Conservation (phyloP, 176 grass and related monocot genomes). For the Rhynchospora tenuis region DNA sequence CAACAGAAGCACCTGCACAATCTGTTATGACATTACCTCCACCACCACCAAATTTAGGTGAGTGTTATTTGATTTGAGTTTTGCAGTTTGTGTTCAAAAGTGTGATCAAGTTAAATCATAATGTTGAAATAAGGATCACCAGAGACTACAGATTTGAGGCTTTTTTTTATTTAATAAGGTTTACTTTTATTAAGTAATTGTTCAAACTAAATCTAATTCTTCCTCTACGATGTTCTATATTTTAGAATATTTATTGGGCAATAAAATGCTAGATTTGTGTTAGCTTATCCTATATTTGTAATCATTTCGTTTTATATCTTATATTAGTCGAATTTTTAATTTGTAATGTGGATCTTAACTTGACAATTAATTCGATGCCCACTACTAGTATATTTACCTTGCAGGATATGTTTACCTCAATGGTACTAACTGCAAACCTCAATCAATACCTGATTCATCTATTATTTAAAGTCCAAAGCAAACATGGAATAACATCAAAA, state of each 20-base stretch:
- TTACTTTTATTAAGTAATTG: background rate
- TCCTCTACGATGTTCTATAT: background rate
- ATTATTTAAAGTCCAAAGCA: background rate
- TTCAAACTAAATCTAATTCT: background rate
- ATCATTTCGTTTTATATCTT: background rate
- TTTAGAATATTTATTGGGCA: background rate
- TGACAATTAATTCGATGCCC: background rate
- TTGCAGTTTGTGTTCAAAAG: background rate
- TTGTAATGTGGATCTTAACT: background rate
- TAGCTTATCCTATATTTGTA: background rate
- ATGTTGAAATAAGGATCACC: background rate
- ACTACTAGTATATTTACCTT: background rate
- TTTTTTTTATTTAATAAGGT: background rate
- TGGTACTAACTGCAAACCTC: background rate
- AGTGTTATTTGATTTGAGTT: background rate
- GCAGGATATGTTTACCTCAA: background rate
- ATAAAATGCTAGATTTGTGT: background rate
- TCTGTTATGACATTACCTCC: slow-evolving; percentile 77
- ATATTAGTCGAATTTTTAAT: background rate
- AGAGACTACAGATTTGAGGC: background rate
- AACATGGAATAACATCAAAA: background rate
- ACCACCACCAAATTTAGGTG: slow-evolving; percentile 89
- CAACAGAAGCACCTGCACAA: slow-evolving; percentile 49
- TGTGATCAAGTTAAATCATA: background rate
- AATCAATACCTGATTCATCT: background rate